Evolutionary conservation across 805 yeast genomes (phyloP).

Genomic region (Monosporozyma siamensis): DNA sequence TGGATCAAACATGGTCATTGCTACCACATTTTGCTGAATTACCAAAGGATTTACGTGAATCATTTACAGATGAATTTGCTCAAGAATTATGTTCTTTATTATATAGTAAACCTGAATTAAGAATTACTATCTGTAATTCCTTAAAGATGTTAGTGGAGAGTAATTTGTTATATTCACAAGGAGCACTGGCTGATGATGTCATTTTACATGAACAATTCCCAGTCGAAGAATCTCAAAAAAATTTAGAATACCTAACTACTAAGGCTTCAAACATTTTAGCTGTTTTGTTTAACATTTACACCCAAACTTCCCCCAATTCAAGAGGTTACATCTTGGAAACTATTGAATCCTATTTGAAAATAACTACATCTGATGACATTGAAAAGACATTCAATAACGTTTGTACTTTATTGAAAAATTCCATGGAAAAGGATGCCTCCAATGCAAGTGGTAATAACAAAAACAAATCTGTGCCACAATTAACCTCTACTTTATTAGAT

Average conservation of each 20-base stretch:
- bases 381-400: slow-evolving; percentile 76
- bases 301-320: slow-evolving; percentile 78
- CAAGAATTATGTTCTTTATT: slow-evolving; percentile 61
- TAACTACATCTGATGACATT: slow-evolving; percentile 59
- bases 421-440: slow-evolving; percentile 50
- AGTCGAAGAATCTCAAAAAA: slow-evolving; percentile 41
- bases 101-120: slow-evolving; percentile 63
- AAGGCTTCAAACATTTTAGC: slow-evolving; percentile 72
- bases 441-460: slow-evolving; percentile 19
- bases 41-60: slow-evolving; percentile 57
- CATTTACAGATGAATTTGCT: slow-evolving; percentile 73
- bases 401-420: slow-evolving; percentile 64
- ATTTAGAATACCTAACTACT: slow-evolving; percentile 52
- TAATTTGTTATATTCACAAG: slow-evolving; percentile 46
- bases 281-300: slow-evolving; percentile 83
- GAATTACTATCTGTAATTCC: slow-evolving; percentile 78
- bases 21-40: slow-evolving; percentile 83
- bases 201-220: slow-evolving; percentile 57
- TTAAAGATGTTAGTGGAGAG: slow-evolving; percentile 71
- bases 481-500: slow-evolving; percentile 83
- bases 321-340: slow-evolving; percentile 82
- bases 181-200: slow-evolving; percentile 46
- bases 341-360: slow-evolving; percentile 67
- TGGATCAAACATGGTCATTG: slow-evolving; percentile 88
- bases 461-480: slow-evolving; percentile 30